A percentile compares a stretch with the other conserved stretches of the same genome.
phyloP scores from a whole-genome alignment of 2,329 filamentous ascomycete species.

The Periconia macrospinosa region DNA sequence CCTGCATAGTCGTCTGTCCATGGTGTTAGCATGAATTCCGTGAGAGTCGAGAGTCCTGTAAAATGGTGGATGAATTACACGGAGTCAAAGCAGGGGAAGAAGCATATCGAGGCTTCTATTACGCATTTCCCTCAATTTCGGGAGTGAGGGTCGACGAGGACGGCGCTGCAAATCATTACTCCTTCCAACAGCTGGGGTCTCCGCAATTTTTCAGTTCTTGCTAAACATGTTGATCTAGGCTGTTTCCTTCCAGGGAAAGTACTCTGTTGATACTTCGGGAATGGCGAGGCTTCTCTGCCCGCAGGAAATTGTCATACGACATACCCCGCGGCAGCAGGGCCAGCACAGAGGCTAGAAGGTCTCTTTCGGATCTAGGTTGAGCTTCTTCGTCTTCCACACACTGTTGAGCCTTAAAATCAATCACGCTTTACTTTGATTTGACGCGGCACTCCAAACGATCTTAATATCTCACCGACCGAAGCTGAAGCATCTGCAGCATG shows the following conservation, averaged over 20 bases:
- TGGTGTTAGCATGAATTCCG: too few species aligned
- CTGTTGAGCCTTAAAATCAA: conserved; percentile 34
- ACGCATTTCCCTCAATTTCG: too few species aligned
- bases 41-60: background rate
- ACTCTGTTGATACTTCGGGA: conserved; percentile 21
- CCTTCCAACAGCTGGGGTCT: conserved; percentile 40
- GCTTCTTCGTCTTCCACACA: too few species aligned
- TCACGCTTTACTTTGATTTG: conserved; percentile 32
- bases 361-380: conserved; percentile 35
- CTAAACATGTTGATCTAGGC: conserved; percentile 17
- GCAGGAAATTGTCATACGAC: conserved; percentile 37
- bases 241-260: conserved; percentile 22
- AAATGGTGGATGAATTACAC: background rate
- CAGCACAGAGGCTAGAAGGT: conserved; percentile 43
- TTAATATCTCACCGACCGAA: conserved; percentile 35
- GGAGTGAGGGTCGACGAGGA: too few species aligned
- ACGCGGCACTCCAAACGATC: conserved; percentile 30
- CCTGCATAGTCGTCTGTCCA: background rate
- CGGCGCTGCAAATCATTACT: background rate
- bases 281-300: conserved; percentile 27
- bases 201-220: conserved; percentile 22
- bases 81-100: background rate
- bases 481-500: conserved; percentile 37
- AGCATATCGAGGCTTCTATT: too few species aligned
- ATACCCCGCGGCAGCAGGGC: conserved; percentile 43